Evolutionary conservation across 2,329 filamentous ascomycete genomes (phyloP), one percentile per base, ranked within the genome.

Genomic region (Didymella arachidicola): DNA sequence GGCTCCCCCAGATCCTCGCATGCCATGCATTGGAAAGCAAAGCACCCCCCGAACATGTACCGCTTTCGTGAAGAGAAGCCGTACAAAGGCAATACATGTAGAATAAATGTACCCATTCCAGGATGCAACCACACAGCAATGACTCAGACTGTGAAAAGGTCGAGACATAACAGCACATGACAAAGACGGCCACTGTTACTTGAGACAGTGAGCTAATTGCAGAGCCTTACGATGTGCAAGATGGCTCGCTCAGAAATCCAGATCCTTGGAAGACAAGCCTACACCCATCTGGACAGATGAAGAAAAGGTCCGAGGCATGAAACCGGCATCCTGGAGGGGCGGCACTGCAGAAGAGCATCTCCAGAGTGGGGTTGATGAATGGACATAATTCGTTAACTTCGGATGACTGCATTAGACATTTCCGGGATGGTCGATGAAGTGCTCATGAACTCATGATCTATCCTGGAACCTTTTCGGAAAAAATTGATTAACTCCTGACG

Each of bases 81-180:
- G 63, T 56, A 61, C 30, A 59, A 69, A 63, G 71, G 70, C 73
- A 74, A 72, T 75, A 77, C 72, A 77, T 72, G 66, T 57, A 64
- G 69, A 53, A 59, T 62, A 62, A 32, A 51, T 32, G 16, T 53
- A 47, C 19, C 55, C 51, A 60, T 42, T 63, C 42, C 54, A 65
- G 39, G 46, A 29, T 54, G 32, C 29, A 49, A 32, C 45, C 45
- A 54, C 41, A 22, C 50, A 59, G 39, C 53, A 46, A 45, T 42
- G 45, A 46, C 50, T 59, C 30, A 46, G 19, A 42, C 39, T 38
- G 30, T 39, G 16, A 7, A 30, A 54, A 27, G 27, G 51, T 46
- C 16, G 10, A 50, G 6, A 32, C 19, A 32, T 42, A 18, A 42
- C n/a, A 19, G 34, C 32, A 30, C 32, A 22, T n/a, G 39, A 45